Evolutionary conservation across 2,329 filamentous ascomycete genomes (phyloP).

Genomic region (Penicillium sp.): DNA sequence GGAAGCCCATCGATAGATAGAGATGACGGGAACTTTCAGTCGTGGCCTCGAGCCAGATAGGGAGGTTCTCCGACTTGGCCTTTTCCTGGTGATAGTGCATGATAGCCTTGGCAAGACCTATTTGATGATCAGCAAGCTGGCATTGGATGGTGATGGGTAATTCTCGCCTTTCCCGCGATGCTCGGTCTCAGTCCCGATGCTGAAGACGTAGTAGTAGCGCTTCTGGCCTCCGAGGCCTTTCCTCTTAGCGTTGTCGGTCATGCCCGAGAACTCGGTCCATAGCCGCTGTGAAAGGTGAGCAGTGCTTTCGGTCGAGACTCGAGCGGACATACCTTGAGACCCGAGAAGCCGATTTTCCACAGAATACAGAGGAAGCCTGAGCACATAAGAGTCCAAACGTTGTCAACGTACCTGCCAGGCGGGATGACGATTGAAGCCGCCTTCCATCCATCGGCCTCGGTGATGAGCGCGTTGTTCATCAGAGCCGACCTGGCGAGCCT

Average conservation of each 20-base stretch:
- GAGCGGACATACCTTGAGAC: slow-evolving; percentile 14
- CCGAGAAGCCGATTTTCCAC: slow-evolving; percentile 18
- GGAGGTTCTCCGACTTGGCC: slow-evolving; percentile 16
- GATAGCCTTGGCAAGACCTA: slow-evolving; percentile 22
- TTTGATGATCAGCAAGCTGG: not conserved
- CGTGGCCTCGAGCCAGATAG: slow-evolving; percentile 26
- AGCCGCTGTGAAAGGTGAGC: slow-evolving; percentile 12
- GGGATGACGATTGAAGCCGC: slow-evolving; percentile 20
- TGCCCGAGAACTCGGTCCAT: slow-evolving; percentile 20
- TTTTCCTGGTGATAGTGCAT: slow-evolving; percentile 16
- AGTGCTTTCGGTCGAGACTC: not conserved
- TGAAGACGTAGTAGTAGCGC: slow-evolving; percentile 24
- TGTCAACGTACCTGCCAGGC: slow-evolving; percentile 16
- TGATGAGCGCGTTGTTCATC: slow-evolving; percentile 21
- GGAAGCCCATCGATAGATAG: slow-evolving; percentile 22
- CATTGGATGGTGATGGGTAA: not conserved
- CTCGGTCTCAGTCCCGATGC: slow-evolving; percentile 21
- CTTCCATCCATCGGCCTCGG: slow-evolving; percentile 22
- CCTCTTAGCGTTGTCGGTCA: slow-evolving; percentile 21
- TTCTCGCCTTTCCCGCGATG: slow-evolving; percentile 21
- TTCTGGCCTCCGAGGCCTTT: slow-evolving; percentile 18
- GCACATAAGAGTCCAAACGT: slow-evolving; percentile 17
- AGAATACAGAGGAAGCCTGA: slow-evolving; percentile 19
- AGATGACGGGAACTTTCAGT: slow-evolving; percentile 15
- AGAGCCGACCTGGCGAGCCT: slow-evolving; percentile 19